Conservation (phyloP, 352 stramenopile genomes). For the Hyaloperonospora brassicae region DNA sequence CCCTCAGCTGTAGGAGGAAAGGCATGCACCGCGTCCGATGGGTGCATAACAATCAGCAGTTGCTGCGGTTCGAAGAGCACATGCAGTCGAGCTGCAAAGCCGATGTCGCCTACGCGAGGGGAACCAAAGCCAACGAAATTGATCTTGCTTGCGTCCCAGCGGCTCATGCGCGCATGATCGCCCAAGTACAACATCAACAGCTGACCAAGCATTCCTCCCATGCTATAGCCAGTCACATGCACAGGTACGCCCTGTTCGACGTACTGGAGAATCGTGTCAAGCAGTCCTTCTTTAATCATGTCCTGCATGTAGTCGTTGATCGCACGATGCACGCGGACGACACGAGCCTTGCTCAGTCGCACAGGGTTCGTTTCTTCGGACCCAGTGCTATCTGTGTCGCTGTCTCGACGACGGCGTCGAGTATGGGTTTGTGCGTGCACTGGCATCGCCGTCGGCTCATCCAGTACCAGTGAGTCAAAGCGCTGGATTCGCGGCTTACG, state of each 20-base stretch:
- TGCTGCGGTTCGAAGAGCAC: conserved; percentile 75
- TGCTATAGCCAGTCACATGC: conserved; percentile 81
- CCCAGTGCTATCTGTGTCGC: conserved; percentile 39
- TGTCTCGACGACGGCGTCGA: conserved; percentile 35
- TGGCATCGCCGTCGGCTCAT: conserved; percentile 41
- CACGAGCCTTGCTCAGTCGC: conserved; percentile 42
- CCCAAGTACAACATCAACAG: conserved; percentile 74
- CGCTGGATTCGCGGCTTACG: conserved; percentile 44
- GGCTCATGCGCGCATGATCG: conserved; percentile 67
- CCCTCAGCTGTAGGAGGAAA: conserved; percentile 77
- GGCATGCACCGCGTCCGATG: conserved; percentile 71
- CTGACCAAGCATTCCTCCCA: conserved; percentile 77
- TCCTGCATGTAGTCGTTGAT: conserved; percentile 81
- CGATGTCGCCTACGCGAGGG: conserved; percentile 66
- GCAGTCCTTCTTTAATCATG: conserved; percentile 70
- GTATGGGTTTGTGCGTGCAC: conserved; percentile 52
- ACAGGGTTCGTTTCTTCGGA: conserved; percentile 47
- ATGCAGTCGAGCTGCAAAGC: conserved; percentile 63
- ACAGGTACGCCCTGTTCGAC: conserved; percentile 62
- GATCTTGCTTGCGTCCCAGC: conserved; percentile 67
- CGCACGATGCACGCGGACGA: conserved; percentile 68
- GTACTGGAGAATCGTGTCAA: conserved; percentile 70
- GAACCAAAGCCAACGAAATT: conserved; percentile 82
- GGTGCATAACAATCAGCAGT: conserved; percentile 79
- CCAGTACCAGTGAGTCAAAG: conserved; percentile 65